Conservation (phyloP, 129 eudicot genomes). For the Heracleum sosnowskyi region DNA sequence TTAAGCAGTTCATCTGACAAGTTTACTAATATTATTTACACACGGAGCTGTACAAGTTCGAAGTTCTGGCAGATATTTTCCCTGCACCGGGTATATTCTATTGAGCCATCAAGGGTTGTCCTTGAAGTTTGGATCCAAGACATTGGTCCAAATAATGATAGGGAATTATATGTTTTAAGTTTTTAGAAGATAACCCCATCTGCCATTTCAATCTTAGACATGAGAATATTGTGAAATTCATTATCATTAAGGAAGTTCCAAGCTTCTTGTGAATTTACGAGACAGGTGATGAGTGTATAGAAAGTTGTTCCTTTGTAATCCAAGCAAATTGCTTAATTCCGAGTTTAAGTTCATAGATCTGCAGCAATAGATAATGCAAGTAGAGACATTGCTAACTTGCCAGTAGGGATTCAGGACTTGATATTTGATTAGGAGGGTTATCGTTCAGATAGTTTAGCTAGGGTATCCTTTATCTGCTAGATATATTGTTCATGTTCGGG, state of each 20-base stretch:
- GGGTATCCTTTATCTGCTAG: not conserved
- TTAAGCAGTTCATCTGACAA: constrained; percentile 19
- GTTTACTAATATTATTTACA: constrained; percentile 9
- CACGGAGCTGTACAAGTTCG: constrained; percentile 7
- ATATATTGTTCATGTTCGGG: not conserved
- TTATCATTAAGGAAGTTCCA: not conserved
- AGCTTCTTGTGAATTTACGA: not conserved
- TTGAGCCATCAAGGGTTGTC: not conserved
- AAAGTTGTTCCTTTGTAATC: not conserved
- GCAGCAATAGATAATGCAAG: not conserved
- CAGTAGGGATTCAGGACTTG: not conserved
- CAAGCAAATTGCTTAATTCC: not conserved
- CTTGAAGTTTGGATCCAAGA: not conserved
- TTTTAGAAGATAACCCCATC: not conserved
- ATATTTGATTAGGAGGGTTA: not conserved
- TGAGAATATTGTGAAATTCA: not conserved
- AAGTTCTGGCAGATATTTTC: constrained; percentile 13
- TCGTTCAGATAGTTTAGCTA: not conserved
- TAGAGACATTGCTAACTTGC: not conserved
- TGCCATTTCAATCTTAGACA: not conserved
- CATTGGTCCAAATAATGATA: not conserved
- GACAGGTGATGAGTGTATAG: constrained; percentile 6
- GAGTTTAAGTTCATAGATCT: not conserved
- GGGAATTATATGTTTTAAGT: not conserved
- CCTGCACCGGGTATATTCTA: constrained; percentile 14